Evolutionary conservation across 106 monocot genomes (phyloP), one percentile per base, ranked within the genome.

Genomic region (Amphibolis antarctica): DNA sequence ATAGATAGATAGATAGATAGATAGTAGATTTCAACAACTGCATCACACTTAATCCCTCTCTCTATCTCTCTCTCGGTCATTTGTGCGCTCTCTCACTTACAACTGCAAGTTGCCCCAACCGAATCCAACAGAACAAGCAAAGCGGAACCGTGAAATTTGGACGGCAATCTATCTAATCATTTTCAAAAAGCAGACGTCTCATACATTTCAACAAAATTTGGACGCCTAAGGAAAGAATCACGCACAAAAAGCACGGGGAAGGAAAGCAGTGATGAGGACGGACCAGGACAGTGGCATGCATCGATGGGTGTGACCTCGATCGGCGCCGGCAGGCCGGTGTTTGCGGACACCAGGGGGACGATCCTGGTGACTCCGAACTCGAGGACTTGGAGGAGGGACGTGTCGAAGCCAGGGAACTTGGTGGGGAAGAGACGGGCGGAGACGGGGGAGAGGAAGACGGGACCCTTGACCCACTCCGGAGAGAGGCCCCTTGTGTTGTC

Each of bases 221-320:
- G n/a, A 36, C 27, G 31, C 14, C 7, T 23, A 59, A 12, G 23
- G 22, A 23, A 23, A 24, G 26, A 46, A 17, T n/a, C 20, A 47
- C n/a, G 14, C 12, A 42, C 5, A 11, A 47, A 48, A 31, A 46
- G 9, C 46, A 10, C 12, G 9, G 21, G 20, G 55, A 69, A 21
- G 28, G 26, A 42, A 1, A 36, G 26, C 46, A 45, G 28, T 17
- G 62, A 42, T 24, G 20, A 57, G 31, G 17, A 19, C 46, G 12
- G 63, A 92, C 92, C 92, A 26, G 92, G 92, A 55, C 92, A 92
- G 51, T 92, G 92, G 47, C 69, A 63, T 1, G 92, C 83, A n/a
- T 86, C 86, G 57, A 92, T 75, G 30, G 79, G 63, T 12, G 86
- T 92, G 61, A 87, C 92, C 17, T 60, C 66, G 24, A 86, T 19